phyloP scores from a whole-genome alignment of 2,329 filamentous ascomycete species.

The Fusarium fracticaudum region DNA sequence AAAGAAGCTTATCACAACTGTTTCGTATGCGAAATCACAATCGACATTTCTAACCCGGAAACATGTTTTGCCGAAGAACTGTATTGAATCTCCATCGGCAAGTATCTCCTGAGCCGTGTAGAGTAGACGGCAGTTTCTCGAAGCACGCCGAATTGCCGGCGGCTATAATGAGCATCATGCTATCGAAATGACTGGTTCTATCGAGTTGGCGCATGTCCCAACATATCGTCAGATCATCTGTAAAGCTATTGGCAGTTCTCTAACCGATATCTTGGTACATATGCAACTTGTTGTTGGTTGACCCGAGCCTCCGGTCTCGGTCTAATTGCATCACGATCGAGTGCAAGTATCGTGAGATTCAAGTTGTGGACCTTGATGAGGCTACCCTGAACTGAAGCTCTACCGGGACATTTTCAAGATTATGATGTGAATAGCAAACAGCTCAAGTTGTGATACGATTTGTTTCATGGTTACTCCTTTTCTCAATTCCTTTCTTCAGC shows the following conservation, averaged over 20 bases:
- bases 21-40: not conserved
- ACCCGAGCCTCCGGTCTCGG: not conserved
- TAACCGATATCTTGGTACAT: not conserved
- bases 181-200: not conserved
- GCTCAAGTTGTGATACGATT: too few relatives aligned
- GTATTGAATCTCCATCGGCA: not conserved
- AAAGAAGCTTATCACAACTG: not conserved
- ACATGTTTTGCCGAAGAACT: not conserved
- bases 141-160: not conserved
- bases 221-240: conserved; percentile 28
- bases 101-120: not conserved
- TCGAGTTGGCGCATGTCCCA: not conserved
- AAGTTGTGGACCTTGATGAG: not conserved
- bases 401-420: too few relatives aligned
- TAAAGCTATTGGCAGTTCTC: not conserved
- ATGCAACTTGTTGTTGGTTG: not conserved
- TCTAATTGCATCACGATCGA: not conserved
- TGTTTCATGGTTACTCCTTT: too few relatives aligned
- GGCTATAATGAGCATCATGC: conserved; percentile 17
- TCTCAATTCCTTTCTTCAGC: too few relatives aligned
- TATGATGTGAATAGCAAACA: too few relatives aligned
- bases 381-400: not conserved
- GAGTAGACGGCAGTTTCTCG: not conserved
- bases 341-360: not conserved
- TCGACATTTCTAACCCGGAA: not conserved